Percentiles rank a stretch among this genome's conserved stretches.
Evolutionary conservation across 148 eudicot genomes (phyloP).

Genomic region (Fallopia convolvulus): DNA sequence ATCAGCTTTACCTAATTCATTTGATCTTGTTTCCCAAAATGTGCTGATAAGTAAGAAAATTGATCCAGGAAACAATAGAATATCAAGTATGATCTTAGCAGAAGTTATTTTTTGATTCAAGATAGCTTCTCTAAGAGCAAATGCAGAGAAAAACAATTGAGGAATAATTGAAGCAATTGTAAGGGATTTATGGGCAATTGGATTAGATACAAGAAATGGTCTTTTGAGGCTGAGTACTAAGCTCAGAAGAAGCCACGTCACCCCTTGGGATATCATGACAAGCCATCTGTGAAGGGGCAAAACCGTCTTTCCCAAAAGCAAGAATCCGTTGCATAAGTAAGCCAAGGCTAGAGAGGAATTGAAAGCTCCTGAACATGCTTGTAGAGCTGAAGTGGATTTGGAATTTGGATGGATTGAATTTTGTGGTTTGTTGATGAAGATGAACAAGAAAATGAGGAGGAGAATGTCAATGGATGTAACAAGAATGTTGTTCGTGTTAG

Average conservation of each 20-base stretch:
- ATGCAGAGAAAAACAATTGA: constrained; percentile 18
- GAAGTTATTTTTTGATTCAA: constrained; percentile 10
- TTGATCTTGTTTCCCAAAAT: constrained; percentile 1
- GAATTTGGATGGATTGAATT: background rate
- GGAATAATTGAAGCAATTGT: constrained; percentile 15
- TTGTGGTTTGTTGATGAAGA: constrained; percentile 5
- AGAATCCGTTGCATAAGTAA: background rate
- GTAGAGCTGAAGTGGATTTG: background rate
- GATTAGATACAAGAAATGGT: background rate
- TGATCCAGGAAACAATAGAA: constrained; percentile 24
- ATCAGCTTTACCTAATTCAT: background rate
- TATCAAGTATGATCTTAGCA: constrained; percentile 16
- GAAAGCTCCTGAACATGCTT: background rate
- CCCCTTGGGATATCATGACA: constrained; percentile 20
- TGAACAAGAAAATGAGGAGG: constrained; percentile 13
- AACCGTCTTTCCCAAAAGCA: constrained; percentile 16
- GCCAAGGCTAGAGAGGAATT: background rate
- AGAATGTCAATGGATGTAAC: constrained; percentile 14
- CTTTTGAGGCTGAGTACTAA: constrained; percentile 14
- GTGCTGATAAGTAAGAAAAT: constrained; percentile 16
- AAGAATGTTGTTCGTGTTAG: constrained; percentile 20
- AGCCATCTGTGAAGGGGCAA: constrained; percentile 32
- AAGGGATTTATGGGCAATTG: constrained; percentile 11
- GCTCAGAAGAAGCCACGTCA: constrained; percentile 24
- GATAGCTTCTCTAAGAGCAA: background rate